Evolutionary conservation across 2,329 filamentous ascomycete species (phyloP).

Genomic region (Paraconiothyrium brasiliense): DNA sequence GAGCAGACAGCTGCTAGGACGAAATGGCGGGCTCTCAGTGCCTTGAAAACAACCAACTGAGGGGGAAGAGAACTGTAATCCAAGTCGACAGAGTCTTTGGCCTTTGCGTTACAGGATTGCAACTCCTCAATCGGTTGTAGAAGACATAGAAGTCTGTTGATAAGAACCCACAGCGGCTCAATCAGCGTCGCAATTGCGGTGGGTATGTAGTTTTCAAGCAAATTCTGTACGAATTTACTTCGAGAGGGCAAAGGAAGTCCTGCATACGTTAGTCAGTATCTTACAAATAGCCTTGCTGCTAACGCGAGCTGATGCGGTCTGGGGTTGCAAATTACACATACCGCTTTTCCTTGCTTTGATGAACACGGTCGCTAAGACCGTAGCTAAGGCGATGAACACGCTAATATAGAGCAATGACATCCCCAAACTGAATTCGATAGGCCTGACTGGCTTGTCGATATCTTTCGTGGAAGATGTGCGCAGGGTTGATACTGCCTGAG

Average conservation of each 20-base stretch:
- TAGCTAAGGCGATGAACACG: conserved; percentile 25
- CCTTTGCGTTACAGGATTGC: conserved; percentile 48
- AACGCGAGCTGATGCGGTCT: no score
- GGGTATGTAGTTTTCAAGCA: conserved; percentile 62
- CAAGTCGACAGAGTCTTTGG: conserved; percentile 49
- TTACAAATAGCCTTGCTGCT: neutral
- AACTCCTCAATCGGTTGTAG: conserved; percentile 65
- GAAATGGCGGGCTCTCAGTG: conserved; percentile 57
- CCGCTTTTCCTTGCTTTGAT: conserved; percentile 24
- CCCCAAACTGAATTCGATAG: conserved; percentile 32
- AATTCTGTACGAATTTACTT: conserved; percentile 50
- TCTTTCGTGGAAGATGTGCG: neutral
- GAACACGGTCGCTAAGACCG: conserved; percentile 29
- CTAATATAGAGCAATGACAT: conserved; percentile 27
- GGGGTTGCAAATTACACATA: conserved; percentile 15
- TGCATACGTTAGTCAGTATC: conserved; percentile 22
- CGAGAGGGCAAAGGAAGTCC: conserved; percentile 50
- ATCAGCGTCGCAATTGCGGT: conserved; percentile 64
- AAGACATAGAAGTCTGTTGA: conserved; percentile 64
- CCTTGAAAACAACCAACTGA: conserved; percentile 60
- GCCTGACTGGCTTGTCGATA: conserved; percentile 34
- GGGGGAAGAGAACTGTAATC: conserved; percentile 67
- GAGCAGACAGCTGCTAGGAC: conserved; percentile 59
- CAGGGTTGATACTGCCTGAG: neutral
- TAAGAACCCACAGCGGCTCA: conserved; percentile 65